These are phyloP conservation scores for Helianthus annuus DNA, from an alignment of 129 eudicot species.

Conservation along the genomic window DNA sequence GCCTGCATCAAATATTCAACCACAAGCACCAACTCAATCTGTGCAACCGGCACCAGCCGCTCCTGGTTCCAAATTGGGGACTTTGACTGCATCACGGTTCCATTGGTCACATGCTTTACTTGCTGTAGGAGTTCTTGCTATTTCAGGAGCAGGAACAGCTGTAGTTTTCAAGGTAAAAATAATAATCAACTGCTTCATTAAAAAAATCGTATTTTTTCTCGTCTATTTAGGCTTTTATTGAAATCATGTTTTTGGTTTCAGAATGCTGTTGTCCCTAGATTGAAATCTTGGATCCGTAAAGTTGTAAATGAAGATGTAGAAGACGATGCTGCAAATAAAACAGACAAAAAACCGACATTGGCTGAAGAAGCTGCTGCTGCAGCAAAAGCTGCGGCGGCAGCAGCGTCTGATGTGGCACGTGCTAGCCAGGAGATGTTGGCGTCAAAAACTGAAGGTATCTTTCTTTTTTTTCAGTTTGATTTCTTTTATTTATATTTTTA, in stretches of 20 bases:
- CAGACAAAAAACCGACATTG: slow-evolving; percentile 52
- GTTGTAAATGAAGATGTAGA: slow-evolving; percentile 71
- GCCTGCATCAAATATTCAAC: slow-evolving; percentile 51
- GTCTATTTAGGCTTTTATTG: background rate
- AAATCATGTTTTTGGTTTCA: slow-evolving; percentile 29
- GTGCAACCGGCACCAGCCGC: slow-evolving; percentile 57
- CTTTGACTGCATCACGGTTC: slow-evolving; percentile 40
- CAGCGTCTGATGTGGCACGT: slow-evolving; percentile 90
- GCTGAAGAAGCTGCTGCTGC: slow-evolving; percentile 93
- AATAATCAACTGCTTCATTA: background rate
- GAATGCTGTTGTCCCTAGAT: slow-evolving; percentile 74
- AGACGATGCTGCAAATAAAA: slow-evolving; percentile 41
- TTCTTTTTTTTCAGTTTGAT: slow-evolving; percentile 10
- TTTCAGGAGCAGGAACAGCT: slow-evolving; percentile 93
- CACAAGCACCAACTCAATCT: slow-evolving; percentile 52
- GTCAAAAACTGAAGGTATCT: slow-evolving; percentile 70
- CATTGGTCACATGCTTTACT: slow-evolving; percentile 87
- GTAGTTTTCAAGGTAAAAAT: slow-evolving; percentile 68
- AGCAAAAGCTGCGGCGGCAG: slow-evolving; percentile 90
- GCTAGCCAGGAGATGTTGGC: slow-evolving; percentile 81
- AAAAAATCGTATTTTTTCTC: background rate
- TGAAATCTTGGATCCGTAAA: slow-evolving; percentile 94
- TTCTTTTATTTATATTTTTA: background rate
- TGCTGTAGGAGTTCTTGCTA: slow-evolving; percentile 79
- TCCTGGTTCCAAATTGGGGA: slow-evolving; percentile 51